Evolutionary conservation across 2,329 filamentous ascomycete species (phyloP).

Genomic region (Nemania sp.): DNA sequence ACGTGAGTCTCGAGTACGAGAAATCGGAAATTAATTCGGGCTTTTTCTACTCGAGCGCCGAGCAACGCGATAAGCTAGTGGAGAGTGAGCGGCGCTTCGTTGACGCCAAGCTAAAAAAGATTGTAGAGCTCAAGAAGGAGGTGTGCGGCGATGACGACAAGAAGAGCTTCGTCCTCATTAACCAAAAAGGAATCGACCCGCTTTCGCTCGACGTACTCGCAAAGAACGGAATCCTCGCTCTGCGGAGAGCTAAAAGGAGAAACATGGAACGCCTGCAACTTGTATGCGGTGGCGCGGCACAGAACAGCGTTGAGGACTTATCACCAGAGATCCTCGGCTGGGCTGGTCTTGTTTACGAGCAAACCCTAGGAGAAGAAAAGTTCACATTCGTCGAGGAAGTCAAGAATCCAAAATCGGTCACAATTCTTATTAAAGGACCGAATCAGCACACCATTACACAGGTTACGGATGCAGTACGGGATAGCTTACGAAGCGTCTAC

Average conservation of each 20-base stretch:
- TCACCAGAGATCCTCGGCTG: slow-evolving; percentile 87
- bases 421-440: slow-evolving; percentile 95
- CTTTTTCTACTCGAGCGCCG: slow-evolving; percentile 97
- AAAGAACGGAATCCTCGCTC: slow-evolving; percentile 96
- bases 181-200: slow-evolving; percentile 99
- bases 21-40: slow-evolving; percentile 99
- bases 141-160: slow-evolving; percentile 91
- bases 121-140: slow-evolving; percentile 96
- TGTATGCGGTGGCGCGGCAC: slow-evolving; percentile 85
- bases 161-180: slow-evolving; percentile 97
- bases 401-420: slow-evolving; percentile 98
- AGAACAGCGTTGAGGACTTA: slow-evolving; percentile 96
- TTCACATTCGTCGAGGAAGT: slow-evolving; percentile 99
- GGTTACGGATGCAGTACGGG: slow-evolving; percentile 93
- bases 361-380: slow-evolving; percentile 97
- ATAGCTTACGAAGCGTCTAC: slow-evolving; percentile 94
- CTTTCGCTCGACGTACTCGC: slow-evolving; percentile 93
- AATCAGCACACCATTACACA: slow-evolving; percentile 96
- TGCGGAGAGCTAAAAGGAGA: slow-evolving; percentile 92
- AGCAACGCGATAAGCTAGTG: slow-evolving; percentile 96
- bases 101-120: slow-evolving; percentile 94
- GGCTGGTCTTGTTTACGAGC: slow-evolving; percentile 96
- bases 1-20: slow-evolving; percentile 97
- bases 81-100: slow-evolving; percentile 96
- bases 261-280: slow-evolving; percentile 99